Evolutionary conservation across 2,329 filamentous ascomycete species (phyloP).

Genomic region (Phaeosphaeria sp.): DNA sequence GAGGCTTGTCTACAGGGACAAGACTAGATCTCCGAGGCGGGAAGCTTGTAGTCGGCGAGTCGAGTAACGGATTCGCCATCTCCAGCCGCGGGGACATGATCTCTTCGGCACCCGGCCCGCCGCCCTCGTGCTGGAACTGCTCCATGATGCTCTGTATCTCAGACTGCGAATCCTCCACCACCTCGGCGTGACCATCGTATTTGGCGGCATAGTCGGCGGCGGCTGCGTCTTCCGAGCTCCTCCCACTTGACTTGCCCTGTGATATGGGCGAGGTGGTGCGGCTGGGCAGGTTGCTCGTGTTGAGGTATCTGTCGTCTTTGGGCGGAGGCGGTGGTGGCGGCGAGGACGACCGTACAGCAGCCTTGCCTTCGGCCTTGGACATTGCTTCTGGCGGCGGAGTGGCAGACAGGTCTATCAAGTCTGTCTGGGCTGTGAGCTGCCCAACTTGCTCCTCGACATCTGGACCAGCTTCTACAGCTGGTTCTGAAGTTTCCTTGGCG

Average conservation of each 20-base stretch:
- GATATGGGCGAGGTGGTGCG: conserved; percentile 41
- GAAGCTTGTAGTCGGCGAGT: conserved; percentile 67
- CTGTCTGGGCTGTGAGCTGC: conserved; percentile 25
- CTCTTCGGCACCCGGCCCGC: conserved; percentile 76
- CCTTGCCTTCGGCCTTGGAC: conserved; percentile 35
- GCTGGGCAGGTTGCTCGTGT: conserved; percentile 50
- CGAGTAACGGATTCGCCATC: conserved; percentile 78
- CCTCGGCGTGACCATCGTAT: conserved; percentile 43
- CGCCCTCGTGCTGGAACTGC: conserved; percentile 81
- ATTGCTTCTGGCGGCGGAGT: conserved; percentile 23
- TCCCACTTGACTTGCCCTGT: conserved; percentile 47
- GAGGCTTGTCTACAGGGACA: conserved; percentile 66
- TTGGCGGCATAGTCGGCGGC: conserved; percentile 58
- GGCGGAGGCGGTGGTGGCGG: conserved; percentile 58
- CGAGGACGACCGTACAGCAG: conserved; percentile 39
- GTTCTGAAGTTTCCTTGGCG: neutral
- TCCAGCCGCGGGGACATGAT: conserved; percentile 92
- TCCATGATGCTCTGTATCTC: conserved; percentile 99
- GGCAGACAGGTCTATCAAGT: conserved; percentile 22
- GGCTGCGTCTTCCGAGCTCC: conserved; percentile 45
- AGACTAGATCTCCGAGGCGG: conserved; percentile 87
- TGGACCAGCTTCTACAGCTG: neutral
- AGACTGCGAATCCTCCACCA: conserved; percentile 68
- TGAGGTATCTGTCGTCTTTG: conserved; percentile 60
- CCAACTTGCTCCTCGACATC: conserved; percentile 12